Base-by-base conservation (phyloP, 2,329 filamentous ascomycete species). In the Colletotrichum incanum region DNA sequence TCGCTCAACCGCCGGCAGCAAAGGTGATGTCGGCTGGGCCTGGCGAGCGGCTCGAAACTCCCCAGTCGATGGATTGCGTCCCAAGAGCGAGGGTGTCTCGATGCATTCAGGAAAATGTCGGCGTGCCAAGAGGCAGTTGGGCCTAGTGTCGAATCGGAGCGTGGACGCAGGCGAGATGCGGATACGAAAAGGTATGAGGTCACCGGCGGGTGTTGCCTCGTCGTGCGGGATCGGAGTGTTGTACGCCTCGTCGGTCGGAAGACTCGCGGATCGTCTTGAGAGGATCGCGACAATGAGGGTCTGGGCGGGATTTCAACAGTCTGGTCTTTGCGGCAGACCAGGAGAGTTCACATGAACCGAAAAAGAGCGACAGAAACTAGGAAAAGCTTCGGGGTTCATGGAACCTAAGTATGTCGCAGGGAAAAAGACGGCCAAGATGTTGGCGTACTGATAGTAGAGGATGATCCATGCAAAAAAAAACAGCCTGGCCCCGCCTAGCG, bases 41-140 rank as follows among this genome's bases (percentile, higher is more conserved):
- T 59, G 74, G 77, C 47, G 67, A 73, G 74, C 74, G 65, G 74
- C 67, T 75, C 49, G 75, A 72, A 64, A 75, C 72, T 74, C 71
- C 76, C 75, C 75, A 74, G 74, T 73, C 72, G 74, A 76, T 72
- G 73, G 71, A 77, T 75, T 77, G 76, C 71, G 74, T 66, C 71
- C 74, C 67, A 64, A 74, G 66, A 54, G 65, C 71, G 56, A 67
- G 73, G 73, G 71, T 75, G 73, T 76, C 70, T 76, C 72, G 78
- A 81, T 79, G 78, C 79, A 81, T 81, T 79, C 78, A 80, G 78
- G 71, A 68, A 49, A 64, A 41, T 55, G 43, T 50, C 23, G 60
- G 54, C 47, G 60, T 70, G 55, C 58, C 45, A 52, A 52, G 11
- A 41, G 43, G 59, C 28, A 47, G 31, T 37, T 20, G 43, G 43